phyloP scores from a whole-genome alignment of 2,329 filamentous ascomycete species.

The Cladosporium velox region DNA sequence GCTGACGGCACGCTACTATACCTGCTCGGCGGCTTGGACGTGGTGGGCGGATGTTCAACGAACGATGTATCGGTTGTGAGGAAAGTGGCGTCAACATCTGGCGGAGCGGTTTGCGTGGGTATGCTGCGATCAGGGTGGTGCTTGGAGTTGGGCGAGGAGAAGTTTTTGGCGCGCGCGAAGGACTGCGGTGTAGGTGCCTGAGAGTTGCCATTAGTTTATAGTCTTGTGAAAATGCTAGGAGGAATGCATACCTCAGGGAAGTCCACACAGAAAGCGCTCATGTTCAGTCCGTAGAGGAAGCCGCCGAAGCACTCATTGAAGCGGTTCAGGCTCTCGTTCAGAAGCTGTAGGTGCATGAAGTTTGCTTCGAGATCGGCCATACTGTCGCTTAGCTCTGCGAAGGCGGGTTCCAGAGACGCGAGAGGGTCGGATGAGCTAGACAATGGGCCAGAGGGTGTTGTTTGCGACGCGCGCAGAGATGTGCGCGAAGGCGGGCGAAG shows the following conservation, averaged over 20 bases:
- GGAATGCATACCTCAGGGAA: slow-evolving; percentile 74
- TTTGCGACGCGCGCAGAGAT: slow-evolving; percentile 73
- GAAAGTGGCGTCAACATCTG: slow-evolving; percentile 69
- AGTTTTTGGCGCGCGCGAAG: slow-evolving; percentile 58
- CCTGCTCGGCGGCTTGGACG: slow-evolving; percentile 50
- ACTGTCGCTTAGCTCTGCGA: slow-evolving; percentile 88
- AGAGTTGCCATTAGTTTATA: not conserved
- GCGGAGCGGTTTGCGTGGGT: slow-evolving; percentile 10
- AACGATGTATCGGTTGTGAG: slow-evolving; percentile 92
- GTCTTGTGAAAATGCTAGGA: not conserved
- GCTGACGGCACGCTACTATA: slow-evolving; percentile 38
- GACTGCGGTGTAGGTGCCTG: slow-evolving; percentile 83
- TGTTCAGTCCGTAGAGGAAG: slow-evolving; percentile 94
- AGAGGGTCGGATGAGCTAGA: slow-evolving; percentile 60
- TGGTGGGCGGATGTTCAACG: slow-evolving; percentile 74
- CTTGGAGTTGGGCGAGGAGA: slow-evolving; percentile 13
- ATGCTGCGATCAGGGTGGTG: not conserved
- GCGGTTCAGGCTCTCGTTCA: slow-evolving; percentile 89
- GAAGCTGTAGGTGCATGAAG: slow-evolving; percentile 93
- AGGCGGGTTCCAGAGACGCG: slow-evolving; percentile 81
- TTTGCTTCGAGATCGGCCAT: slow-evolving; percentile 97
- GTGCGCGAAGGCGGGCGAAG: slow-evolving; percentile 86
- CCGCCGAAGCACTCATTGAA: slow-evolving; percentile 96
- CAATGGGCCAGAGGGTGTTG: slow-evolving; percentile 45
- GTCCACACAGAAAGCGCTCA: slow-evolving; percentile 99